phyloP scores from a whole-genome alignment of 805 yeast species.

The Wickerhamomyces sydowiorum region DNA sequence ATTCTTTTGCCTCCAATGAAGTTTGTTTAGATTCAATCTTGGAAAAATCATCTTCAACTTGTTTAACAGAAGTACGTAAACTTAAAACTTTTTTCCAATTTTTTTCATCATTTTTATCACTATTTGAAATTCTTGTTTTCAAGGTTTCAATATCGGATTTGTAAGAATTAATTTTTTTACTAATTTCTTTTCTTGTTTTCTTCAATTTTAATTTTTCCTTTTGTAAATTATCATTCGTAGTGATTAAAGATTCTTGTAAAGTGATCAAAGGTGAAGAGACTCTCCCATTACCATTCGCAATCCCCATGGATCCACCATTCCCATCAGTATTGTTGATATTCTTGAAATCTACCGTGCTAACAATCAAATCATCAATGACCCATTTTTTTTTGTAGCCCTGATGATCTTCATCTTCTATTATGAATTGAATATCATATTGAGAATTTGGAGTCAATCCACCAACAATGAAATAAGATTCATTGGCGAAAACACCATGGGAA shows the following conservation, averaged over 20 bases:
- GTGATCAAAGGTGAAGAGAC: constrained; percentile 56
- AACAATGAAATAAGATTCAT: constrained; percentile 49
- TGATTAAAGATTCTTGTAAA: constrained; percentile 56
- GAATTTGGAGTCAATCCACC: constrained; percentile 61
- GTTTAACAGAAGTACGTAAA: constrained; percentile 17
- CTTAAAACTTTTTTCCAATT: constrained; percentile 22
- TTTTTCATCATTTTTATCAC: constrained; percentile 52
- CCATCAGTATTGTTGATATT: too few species aligned
- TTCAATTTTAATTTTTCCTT: constrained; percentile 55
- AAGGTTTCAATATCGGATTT: constrained; percentile 53
- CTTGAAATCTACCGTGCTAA: too few species aligned
- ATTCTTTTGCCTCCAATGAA: constrained; percentile 20
- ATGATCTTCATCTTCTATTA: constrained; percentile 27
- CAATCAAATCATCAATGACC: constrained; percentile 32
- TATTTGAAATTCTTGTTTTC: constrained; percentile 39
- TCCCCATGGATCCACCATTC: constrained; percentile 15
- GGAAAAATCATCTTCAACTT: constrained; percentile 19
- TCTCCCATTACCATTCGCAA: constrained; percentile 27
- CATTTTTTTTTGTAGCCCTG: constrained; percentile 25
- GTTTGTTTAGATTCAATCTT: constrained; percentile 12
- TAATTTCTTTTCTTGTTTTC: constrained; percentile 51
- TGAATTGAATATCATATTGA: constrained; percentile 51
- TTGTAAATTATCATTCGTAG: constrained; percentile 53
- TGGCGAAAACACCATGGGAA: constrained; percentile 40
- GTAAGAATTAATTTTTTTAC: constrained; percentile 44